phyloP scores from a whole-genome alignment of 495 filamentous ascomycete genomes.

The Alectoria sarmentosa region DNA sequence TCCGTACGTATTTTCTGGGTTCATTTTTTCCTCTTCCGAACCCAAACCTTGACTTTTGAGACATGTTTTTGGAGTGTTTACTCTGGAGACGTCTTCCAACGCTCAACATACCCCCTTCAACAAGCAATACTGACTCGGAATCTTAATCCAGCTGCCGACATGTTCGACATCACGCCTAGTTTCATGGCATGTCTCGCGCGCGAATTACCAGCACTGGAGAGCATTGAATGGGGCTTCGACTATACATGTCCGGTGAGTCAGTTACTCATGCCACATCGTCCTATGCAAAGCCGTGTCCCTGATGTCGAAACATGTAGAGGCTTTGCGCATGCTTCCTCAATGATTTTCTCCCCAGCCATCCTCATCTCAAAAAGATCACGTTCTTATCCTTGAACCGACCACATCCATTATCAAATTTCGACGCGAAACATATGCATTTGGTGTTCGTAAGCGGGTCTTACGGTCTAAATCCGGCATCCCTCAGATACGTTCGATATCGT shows the following conservation, averaged over 20 bases:
- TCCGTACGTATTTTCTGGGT: no score
- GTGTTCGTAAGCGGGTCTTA: background rate
- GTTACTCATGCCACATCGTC: background rate
- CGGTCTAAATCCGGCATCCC: background rate
- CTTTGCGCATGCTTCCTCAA: background rate
- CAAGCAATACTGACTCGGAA: no score
- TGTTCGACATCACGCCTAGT: constrained; percentile 9
- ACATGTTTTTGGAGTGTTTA: no score
- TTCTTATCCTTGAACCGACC: constrained; percentile 4
- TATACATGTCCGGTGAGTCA: constrained; percentile 6
- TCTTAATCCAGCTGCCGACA: no score
- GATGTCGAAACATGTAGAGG: background rate
- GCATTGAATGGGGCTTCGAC: constrained; percentile 11
- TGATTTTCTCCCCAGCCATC: background rate
- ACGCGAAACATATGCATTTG: background rate
- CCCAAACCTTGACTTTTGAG: no score
- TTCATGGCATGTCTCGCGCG: background rate
- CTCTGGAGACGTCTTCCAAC: no score
- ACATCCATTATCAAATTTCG: background rate
- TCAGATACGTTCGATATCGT: constrained; percentile 2
- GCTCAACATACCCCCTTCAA: no score
- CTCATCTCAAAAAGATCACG: background rate
- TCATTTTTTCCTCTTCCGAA: no score
- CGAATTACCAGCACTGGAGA: background rate
- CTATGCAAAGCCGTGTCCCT: background rate